phyloP scores from a whole-genome alignment of 768 basidiomycete genomes.

The Podaxis sp. region DNA sequence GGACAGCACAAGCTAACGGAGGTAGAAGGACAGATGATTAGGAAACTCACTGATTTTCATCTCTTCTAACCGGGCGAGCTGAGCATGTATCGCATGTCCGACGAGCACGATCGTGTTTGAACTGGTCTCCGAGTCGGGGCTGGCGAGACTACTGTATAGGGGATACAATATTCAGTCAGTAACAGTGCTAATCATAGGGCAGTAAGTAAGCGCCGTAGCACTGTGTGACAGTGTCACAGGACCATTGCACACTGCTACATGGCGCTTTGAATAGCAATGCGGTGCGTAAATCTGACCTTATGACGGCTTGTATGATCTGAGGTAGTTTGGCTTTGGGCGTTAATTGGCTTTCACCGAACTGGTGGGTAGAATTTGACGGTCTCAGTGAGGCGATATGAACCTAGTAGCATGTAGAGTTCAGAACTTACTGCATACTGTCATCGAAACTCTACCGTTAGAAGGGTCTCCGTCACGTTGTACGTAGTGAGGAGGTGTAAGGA shows the following conservation, averaged over 20 bases:
- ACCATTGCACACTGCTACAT: background rate
- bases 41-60: conserved; percentile 69
- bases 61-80: conserved; percentile 64
- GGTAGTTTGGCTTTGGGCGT: conserved; percentile 64
- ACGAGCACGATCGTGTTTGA: conserved; percentile 71
- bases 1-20: background rate
- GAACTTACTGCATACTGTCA: conserved; percentile 60
- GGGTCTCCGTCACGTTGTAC: background rate
- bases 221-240: background rate
- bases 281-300: conserved; percentile 43
- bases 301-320: conserved; percentile 64
- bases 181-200: background rate
- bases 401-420: background rate
- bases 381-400: background rate
- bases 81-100: conserved; percentile 50
- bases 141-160: conserved; percentile 60
- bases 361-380: conserved; percentile 13
- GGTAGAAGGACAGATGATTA: background rate
- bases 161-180: background rate
- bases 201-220: background rate
- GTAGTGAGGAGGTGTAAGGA: background rate
- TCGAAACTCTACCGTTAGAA: background rate
- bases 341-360: conserved; percentile 81
- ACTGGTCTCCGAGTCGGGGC: conserved; percentile 71
- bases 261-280: conserved; percentile 8